Base-by-base conservation (phyloP, 306 rosid genomes). In the Vicia sativa region DNA sequence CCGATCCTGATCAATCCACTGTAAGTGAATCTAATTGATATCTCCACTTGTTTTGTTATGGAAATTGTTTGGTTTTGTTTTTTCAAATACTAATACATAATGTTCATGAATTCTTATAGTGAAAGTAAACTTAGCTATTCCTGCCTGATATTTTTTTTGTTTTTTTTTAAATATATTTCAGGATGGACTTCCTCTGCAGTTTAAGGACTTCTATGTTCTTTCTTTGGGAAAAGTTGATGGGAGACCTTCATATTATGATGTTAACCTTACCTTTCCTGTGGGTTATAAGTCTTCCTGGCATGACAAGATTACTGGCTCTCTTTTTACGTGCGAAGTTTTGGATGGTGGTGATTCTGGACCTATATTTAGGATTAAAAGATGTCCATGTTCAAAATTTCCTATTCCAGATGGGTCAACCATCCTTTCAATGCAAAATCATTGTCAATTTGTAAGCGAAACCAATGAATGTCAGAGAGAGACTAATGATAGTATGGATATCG, bases 311-410 rank as follows among this genome's bases (percentile, higher is more conserved):
- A 90, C 99, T 39, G 92, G 96, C 43, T 95, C 99, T 64, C 76
- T 90, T 65, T 95, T 90, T 73, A 75, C 83, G 45, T 85, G 80
- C 75, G 95, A 95, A 79, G 84, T 95, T 75, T 74, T 82, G 69
- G 91, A 91, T 58, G 99, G 97, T 48, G 97, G 96, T 71, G 92
- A 87, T 75, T 78, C 87, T 82, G 99, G 99, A 48, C 99, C 99
- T 70, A 44, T 79, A 73, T 95, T 90, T 77, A 91, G 74, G 82
- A 80, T 95, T 75, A 84, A 71, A 71, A 84, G 99, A 82, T 66
- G 82, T 77, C 74, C 95, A 6, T 95, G 99, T 84, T 88, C 86
- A 42, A 73, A 80, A 14, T 43, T 75, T 56, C 83, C 84, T 13
- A 59, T 87, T 79, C 96, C 96, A 43, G 56, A 76, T 61, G 92